A percentile compares a stretch with the other conserved stretches of the same genome.
Conservation (phyloP, 2,329 filamentous ascomycete genomes). For the Cercospora berteroae region DNA sequence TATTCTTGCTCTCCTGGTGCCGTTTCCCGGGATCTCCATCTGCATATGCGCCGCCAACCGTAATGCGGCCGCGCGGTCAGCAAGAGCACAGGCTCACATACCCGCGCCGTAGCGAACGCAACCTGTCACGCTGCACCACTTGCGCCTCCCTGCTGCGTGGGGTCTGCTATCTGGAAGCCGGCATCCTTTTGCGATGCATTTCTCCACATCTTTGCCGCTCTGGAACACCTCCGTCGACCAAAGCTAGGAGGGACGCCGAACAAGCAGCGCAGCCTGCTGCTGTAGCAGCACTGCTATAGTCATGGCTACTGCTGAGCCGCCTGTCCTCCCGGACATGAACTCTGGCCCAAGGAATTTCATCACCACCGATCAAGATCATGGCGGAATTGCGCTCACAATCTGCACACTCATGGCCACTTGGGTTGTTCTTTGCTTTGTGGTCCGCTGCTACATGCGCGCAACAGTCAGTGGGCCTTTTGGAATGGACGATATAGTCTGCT, state of each 20-base stretch:
- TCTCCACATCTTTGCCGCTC: neutral
- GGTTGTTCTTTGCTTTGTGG: conserved; percentile 28
- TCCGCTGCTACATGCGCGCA: conserved; percentile 29
- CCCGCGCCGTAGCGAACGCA: neutral
- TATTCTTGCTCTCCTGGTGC: neutral
- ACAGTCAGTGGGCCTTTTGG: conserved; percentile 29
- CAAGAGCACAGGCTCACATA: neutral
- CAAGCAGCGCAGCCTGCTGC: conserved; percentile 4
- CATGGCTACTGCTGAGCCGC: conserved; percentile 20
- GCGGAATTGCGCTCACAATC: conserved; percentile 28
- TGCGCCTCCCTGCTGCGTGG: neutral
- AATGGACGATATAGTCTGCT: conserved; percentile 27
- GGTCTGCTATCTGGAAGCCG: neutral
- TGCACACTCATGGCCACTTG: conserved; percentile 30
- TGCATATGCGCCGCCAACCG: neutral
- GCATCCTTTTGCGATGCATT: neutral
- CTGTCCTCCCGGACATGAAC: conserved; percentile 23
- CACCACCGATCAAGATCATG: conserved; percentile 28
- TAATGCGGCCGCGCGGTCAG: neutral
- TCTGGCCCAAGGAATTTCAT: conserved; percentile 28
- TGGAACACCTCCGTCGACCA: neutral
- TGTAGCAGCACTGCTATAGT: conserved; percentile 2
- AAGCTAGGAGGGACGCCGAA: neutral
- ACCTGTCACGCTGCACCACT: neutral
- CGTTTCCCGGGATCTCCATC: neutral